phyloP scores from a whole-genome alignment of 129 eudicot species.

The Centaurea solstitialis region DNA sequence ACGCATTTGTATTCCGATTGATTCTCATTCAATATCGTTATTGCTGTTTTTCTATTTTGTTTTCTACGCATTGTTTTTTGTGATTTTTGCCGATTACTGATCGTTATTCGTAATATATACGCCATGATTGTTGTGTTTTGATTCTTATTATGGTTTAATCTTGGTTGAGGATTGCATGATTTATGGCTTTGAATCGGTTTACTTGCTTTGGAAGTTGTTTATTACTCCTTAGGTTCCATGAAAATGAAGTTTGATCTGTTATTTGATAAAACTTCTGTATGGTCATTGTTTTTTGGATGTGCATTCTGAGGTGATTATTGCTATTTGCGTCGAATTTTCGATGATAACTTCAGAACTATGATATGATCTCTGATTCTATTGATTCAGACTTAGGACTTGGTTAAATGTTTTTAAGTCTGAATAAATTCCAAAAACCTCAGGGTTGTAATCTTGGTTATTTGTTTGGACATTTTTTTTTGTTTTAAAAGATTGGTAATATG shows the following conservation, averaged over 20 bases:
- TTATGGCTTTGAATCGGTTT: background rate
- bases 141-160: background rate
- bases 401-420: no score
- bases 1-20: background rate
- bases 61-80: no score
- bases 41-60: background rate
- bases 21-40: conserved; percentile 6
- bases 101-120: background rate
- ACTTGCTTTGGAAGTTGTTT: background rate
- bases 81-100: background rate
- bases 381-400: no score
- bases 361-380: no score
- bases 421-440: no score
- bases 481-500: no score
- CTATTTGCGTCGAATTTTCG: background rate
- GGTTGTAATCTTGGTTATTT: no score
- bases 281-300: background rate
- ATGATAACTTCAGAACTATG: no score
- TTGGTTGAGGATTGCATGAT: background rate
- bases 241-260: background rate
- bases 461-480: no score
- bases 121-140: background rate
- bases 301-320: background rate
- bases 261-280: background rate
- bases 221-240: background rate